Evolutionary conservation across 202 grass and related monocot genomes (phyloP).

Genomic region (Digitaria exilis): DNA sequence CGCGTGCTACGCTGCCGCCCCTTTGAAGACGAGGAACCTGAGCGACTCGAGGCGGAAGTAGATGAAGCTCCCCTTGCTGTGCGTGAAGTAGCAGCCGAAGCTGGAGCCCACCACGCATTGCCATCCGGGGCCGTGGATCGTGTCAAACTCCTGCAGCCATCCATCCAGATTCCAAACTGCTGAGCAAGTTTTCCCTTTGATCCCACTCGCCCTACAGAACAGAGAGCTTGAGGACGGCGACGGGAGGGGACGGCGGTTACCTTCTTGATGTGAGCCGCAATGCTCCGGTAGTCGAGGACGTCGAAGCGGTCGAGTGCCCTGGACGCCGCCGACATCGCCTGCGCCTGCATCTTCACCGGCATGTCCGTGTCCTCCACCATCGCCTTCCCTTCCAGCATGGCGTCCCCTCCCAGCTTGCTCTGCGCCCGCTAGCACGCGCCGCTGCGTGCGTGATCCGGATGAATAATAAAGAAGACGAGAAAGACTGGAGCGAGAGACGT

Average conservation of each 20-base stretch:
- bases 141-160: slow-evolving; percentile 75
- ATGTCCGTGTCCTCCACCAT: slow-evolving; percentile 97
- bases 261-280: slow-evolving; percentile 90
- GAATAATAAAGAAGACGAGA: not conserved
- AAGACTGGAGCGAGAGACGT: not conserved
- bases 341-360: slow-evolving; percentile 90
- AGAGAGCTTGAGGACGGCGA: too few relatives aligned
- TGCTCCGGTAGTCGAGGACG: slow-evolving; percentile 79
- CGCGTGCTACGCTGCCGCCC: slow-evolving; percentile 50
- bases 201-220: too few relatives aligned
- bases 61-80: slow-evolving; percentile 81
- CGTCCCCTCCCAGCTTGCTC: too few relatives aligned
- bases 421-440: not conserved
- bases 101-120: slow-evolving; percentile 92
- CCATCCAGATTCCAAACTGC: not conserved
- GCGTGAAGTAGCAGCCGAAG: slow-evolving; percentile 98
- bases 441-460: not conserved
- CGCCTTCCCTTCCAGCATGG: slow-evolving; percentile 88
- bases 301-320: slow-evolving; percentile 93
- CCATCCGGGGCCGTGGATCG: slow-evolving; percentile 73
- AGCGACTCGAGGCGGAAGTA: slow-evolving; percentile 90
- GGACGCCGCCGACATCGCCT: slow-evolving; percentile 77
- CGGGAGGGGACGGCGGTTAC: too few relatives aligned
- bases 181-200: not conserved
- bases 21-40: slow-evolving; percentile 90